phyloP scores from a whole-genome alignment of 2,329 filamentous ascomycete species.

The Penicillium fuscoglaucum region DNA sequence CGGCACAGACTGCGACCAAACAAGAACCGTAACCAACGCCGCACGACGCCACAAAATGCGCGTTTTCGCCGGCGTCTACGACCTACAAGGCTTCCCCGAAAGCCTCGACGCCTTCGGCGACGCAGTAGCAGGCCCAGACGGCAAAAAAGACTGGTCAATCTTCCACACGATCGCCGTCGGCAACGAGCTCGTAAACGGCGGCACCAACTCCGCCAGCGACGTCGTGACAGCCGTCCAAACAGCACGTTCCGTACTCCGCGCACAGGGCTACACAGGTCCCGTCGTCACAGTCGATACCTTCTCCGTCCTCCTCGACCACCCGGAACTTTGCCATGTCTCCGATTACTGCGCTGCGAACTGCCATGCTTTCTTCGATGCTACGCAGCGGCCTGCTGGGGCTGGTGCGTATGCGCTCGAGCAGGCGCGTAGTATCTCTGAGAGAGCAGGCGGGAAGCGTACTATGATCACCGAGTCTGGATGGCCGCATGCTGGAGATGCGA shows the following conservation, averaged over 20 bases:
- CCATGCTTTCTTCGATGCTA: constrained; percentile 79
- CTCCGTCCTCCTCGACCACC: constrained; percentile 64
- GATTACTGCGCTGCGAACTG: constrained; percentile 81
- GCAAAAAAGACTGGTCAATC: constrained; percentile 59
- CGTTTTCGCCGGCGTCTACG: constrained; percentile 73
- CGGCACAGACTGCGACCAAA: constrained; percentile 75
- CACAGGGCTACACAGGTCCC: constrained; percentile 67
- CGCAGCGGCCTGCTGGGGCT: constrained; percentile 59
- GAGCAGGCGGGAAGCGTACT: constrained; percentile 59
- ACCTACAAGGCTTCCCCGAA: constrained; percentile 56
- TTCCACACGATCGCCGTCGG: constrained; percentile 74
- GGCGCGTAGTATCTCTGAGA: constrained; percentile 48
- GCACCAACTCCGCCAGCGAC: constrained; percentile 50
- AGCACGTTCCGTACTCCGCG: constrained; percentile 59
- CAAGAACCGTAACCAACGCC: constrained; percentile 61
- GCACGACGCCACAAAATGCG: constrained; percentile 66
- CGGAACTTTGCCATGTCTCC: constrained; percentile 67
- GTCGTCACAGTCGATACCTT: constrained; percentile 83
- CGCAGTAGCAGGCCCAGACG: constrained; percentile 50
- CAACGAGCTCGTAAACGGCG: constrained; percentile 75
- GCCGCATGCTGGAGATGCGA: constrained; percentile 68
- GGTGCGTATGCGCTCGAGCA: constrained; percentile 67
- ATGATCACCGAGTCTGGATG: constrained; percentile 83
- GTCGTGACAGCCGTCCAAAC: constrained; percentile 60
- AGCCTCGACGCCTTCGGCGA: constrained; percentile 64